Evolutionary conservation across 176 grass and related monocot species (phyloP).

Genomic region (Aegilops umbellulata): DNA sequence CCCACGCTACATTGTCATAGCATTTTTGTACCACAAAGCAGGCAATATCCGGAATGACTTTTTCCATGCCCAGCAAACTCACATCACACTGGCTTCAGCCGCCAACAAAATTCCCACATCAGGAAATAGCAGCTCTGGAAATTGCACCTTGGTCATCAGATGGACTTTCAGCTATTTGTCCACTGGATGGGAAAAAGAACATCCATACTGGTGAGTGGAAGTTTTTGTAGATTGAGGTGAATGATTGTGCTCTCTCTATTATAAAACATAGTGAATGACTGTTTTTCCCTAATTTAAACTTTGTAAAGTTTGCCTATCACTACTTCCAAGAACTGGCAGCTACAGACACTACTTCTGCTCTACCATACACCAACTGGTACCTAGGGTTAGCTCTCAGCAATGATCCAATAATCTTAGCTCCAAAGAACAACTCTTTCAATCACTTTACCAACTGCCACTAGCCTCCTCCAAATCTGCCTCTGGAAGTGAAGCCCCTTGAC

Average conservation of each 20-base stretch:
- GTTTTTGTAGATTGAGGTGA: too few species aligned
- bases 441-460: neutral
- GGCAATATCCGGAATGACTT: neutral
- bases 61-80: neutral
- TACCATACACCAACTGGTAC: neutral
- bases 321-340: neutral
- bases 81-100: too few species aligned
- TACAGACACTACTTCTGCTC: neutral
- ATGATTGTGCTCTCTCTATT: too few species aligned
- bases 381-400: neutral
- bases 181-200: too few species aligned
- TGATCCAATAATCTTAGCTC: neutral
- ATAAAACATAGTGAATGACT: too few species aligned
- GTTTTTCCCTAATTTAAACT: too few species aligned
- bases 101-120: too few species aligned
- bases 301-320: neutral
- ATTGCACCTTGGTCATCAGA: too few species aligned
- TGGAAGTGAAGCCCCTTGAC: neutral
- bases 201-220: too few species aligned
- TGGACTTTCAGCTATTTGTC: too few species aligned
- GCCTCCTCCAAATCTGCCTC: neutral
- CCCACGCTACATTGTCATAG: neutral
- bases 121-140: too few species aligned
- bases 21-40: neutral
- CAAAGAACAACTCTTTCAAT: neutral